Base-by-base conservation (phyloP, 78 protist genomes). In the Ministeria vibrans region DNA sequence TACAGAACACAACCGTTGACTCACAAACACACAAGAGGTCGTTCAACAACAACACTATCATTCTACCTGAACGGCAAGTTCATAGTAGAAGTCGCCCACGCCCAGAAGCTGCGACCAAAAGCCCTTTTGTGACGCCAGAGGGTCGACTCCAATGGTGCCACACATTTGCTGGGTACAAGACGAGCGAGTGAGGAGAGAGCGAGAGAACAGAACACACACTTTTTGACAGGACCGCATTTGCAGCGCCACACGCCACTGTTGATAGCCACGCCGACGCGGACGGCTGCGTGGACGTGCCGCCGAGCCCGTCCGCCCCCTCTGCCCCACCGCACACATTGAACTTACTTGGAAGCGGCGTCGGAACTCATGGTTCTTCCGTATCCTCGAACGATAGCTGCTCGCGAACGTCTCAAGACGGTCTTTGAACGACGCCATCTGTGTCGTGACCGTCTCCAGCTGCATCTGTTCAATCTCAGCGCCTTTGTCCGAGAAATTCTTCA, bases 1-100 rank as follows among this genome's bases (percentile, higher is more conserved):
- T 49, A 15, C n/a, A 49, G 55, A 15, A 49, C 9, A 49, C 9
- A 20, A 49, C 55, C n/a, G 9, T 49, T 49, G 15, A 15, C n/a
- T 20, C 55, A 49, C 9, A 49, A 49, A 15, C 9, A 49, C 55
- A 49, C 55, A 15, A 49, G 9, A 20, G n/a, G n/a, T 20, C 15
- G 55, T 20, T 49, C 55, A 15, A 9, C 9, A 49, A 15, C 55
- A 49, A 49, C 55, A 49, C 55, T 15, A 49, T 20, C 55, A 49
- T 9, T 20, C 15, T 49, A 49, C 55, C 55, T 49, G 55, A 9
- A 49, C 55, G 9, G 55, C 9, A 20, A 96, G 82, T 30, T 94
- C 93, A 77, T 90, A 94, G 83, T 94, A 96, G 51, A 96, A 96
- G 68, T 93, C 94, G 13, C 98, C 98, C 25, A 96, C 83, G n/a